Evolutionary conservation across 441 rosid species (phyloP), one percentile per base, ranked within the genome.

Genomic region (Populus hybrid): DNA sequence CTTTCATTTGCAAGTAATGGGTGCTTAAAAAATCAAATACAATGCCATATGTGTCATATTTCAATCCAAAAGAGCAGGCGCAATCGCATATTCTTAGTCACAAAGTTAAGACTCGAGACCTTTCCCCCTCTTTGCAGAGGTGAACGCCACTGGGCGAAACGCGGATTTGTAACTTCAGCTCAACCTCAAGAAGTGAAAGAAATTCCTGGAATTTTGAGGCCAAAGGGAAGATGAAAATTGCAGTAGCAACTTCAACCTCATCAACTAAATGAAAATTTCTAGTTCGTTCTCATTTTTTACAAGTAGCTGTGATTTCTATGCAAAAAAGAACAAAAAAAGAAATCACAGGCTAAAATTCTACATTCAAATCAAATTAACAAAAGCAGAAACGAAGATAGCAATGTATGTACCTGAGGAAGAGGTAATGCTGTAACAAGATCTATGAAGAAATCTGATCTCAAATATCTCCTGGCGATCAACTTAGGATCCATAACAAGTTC

Each of bases 341-440:
- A 30, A 18, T 26, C 10, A 67, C 70, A 70, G 40, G 24, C 42
- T 9, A 68, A 10, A 24, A 8, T 18, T 8, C 10, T 16, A 9
- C 24, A 34, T 34, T 69, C 50, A 35, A 35, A n/a, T 69, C 50
- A 3, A 61, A 50, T 38, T 23, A 18, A 61, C 10, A 64, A 40
- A 50, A 73, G 46, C 53, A 28, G 12, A 70, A 78, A 67, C 35
- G 24, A 67, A 26, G 18, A 3, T 36, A 24, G 12, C 46, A 65
- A n/a, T 8, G 50, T n/a, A 16, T 10, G 64, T 85, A 88, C 99
- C 99, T 94, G 99, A 46, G 95, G 99, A 86, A 95, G 98, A 78
- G 96, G 99, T 70, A 95, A 86, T 14, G 97, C 87, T 32, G 98
- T 93, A 18, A 91, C 76, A 69, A 95, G 86, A 84, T 94, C 98